Percentiles rank a stretch among this genome's conserved stretches.
phyloP scores from a whole-genome alignment of 768 basidiomycete genomes.

The Lepiota venenata region DNA sequence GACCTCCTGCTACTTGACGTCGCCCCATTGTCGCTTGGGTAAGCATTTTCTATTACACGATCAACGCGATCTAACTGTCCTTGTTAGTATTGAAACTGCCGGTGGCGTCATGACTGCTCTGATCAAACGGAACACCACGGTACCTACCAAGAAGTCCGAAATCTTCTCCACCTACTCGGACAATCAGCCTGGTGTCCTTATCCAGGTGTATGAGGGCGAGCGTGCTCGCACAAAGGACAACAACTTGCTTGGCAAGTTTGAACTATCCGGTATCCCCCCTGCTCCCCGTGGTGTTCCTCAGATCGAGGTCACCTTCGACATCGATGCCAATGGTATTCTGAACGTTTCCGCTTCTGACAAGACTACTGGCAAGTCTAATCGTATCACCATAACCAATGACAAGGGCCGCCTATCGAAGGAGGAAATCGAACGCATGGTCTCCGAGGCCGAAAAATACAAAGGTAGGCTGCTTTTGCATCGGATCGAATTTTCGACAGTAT shows the following conservation, averaged over 20 bases:
- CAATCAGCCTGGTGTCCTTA: slow-evolving; percentile 98
- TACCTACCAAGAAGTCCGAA: slow-evolving; percentile 98
- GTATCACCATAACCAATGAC: slow-evolving; percentile 94
- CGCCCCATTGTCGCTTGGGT: slow-evolving; percentile 75
- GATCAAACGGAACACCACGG: slow-evolving; percentile 98
- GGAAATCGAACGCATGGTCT: slow-evolving; percentile 97
- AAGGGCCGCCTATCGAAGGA: slow-evolving; percentile 97
- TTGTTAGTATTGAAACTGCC: slow-evolving; percentile 88
- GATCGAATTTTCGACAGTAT: slow-evolving; percentile 13
- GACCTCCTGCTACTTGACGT: slow-evolving; percentile 96
- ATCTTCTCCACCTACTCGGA: slow-evolving; percentile 98
- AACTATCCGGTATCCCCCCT: slow-evolving; percentile 93
- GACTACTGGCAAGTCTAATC: slow-evolving; percentile 94
- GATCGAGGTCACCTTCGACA: slow-evolving; percentile 96
- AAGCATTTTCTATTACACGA: slow-evolving; percentile 23
- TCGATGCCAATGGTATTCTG: slow-evolving; percentile 94
- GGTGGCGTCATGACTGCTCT: slow-evolving; percentile 99
- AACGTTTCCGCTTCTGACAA: slow-evolving; percentile 96
- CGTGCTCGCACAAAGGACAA: slow-evolving; percentile 99
- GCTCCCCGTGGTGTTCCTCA: slow-evolving; percentile 98
- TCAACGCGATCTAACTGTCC: slow-evolving; percentile 12
- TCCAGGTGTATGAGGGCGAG: slow-evolving; percentile 98
- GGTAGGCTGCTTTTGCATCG: slow-evolving; percentile 33
- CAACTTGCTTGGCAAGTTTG: slow-evolving; percentile 97
- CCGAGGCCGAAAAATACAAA: slow-evolving; percentile 92